phyloP scores from a whole-genome alignment of 345 rosid species.

The Odontarrhena argentea region DNA sequence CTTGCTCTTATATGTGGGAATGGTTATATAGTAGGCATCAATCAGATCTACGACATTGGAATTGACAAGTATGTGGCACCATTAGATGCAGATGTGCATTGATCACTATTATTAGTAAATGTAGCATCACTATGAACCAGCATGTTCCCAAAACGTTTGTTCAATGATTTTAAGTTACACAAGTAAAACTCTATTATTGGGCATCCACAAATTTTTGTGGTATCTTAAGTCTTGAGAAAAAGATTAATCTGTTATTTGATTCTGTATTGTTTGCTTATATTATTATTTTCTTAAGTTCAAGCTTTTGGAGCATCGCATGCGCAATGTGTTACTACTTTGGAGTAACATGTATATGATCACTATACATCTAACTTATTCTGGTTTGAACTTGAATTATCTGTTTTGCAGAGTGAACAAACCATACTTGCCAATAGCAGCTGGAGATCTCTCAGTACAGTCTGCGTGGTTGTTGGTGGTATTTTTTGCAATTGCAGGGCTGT shows the following conservation, averaged over 20 bases:
- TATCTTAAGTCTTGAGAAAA: neutral
- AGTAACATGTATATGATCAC: constrained; percentile 11
- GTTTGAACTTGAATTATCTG: neutral
- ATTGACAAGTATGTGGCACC: constrained; percentile 79
- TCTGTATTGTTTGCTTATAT: constrained; percentile 9
- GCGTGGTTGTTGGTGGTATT: constrained; percentile 88
- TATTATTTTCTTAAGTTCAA: neutral
- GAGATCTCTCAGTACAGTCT: constrained; percentile 87
- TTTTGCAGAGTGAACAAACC: constrained; percentile 96
- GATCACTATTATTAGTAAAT: neutral
- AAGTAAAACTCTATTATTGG: neutral
- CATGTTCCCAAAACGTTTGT: neutral
- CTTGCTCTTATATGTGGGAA: constrained; percentile 92
- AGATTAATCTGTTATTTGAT: constrained; percentile 9
- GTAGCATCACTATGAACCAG: constrained; percentile 11
- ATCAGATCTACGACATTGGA: constrained; percentile 94
- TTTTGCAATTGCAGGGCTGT: constrained; percentile 74
- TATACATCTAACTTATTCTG: neutral
- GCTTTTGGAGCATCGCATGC: constrained; percentile 7
- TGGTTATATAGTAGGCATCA: constrained; percentile 98
- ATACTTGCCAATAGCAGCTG: constrained; percentile 96
- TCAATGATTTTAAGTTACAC: constrained; percentile 9
- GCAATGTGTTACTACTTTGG: constrained; percentile 8
- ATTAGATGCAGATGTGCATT: constrained; percentile 7
- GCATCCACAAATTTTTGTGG: neutral